Evolutionary conservation across 164 flowering plant species (phyloP), one percentile per base, ranked within the genome.

Genomic region (Magnolia changhungtana): DNA sequence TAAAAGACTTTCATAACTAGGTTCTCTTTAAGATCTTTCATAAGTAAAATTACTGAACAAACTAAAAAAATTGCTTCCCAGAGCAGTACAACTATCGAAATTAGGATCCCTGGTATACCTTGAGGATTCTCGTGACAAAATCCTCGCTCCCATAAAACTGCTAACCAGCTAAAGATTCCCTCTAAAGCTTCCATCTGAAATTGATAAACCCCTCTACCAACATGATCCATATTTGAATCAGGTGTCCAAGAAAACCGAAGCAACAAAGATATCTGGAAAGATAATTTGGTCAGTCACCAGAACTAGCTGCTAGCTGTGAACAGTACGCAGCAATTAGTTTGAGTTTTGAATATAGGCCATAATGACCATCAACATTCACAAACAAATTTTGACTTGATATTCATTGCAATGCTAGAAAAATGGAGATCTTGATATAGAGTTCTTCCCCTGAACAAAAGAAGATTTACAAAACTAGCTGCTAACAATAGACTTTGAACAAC

Each of bases 71-170:
- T 8, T 19, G 8, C 55, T 49, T 49, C 5, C 31, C 23, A 49
- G 7, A 19, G 27, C 9, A 16, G 18, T 20, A 49, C 16, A 49
- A n/a, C 45, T 23, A 71, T 71, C 29, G 8, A 11, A 10, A 23
- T 72, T 24, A 72, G 37, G 63, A 11, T 0, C n/a, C 64, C 55
- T 27, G 27, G 50, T n/a, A 58, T 86, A 94, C 99, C 99, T 81
- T 85, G 95, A 78, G 99, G 99, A 76, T 96, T 96, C 73, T 90
- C 95, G 85, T 96, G 99, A 81, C 71, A 82, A 76, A 96, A 86
- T 63, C 98, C 98, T 23, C 94, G 91, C 76, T 90, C 87, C 99
- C 97, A 96, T 77, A 96, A 75, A 72, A 96, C 84, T 73, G 91
- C 82, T 76, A 96, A 80, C 98, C 99, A 94, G 79, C 75, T 77